Conservation (phyloP, 805 yeast species). For the Spathaspora gorwiae region DNA sequence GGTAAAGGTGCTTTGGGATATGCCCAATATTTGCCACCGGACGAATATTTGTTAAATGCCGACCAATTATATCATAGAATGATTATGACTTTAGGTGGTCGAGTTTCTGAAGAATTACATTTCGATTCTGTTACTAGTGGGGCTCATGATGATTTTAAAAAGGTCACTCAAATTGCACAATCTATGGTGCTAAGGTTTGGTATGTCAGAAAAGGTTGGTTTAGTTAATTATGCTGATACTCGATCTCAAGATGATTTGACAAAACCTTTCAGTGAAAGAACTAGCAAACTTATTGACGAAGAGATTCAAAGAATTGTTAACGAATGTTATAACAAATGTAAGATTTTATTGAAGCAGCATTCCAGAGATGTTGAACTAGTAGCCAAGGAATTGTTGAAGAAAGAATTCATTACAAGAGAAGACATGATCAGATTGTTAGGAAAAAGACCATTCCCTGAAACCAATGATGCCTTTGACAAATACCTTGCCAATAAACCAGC, state of each 20-base stretch:
- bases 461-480: slow-evolving; percentile 85
- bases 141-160: slow-evolving; percentile 93
- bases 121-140: slow-evolving; percentile 93
- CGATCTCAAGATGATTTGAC: slow-evolving; percentile 63
- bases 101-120: slow-evolving; percentile 92
- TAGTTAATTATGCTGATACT: slow-evolving; percentile 67
- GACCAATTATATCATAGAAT: slow-evolving; percentile 82
- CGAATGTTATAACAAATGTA: slow-evolving; percentile 72
- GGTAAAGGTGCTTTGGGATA: slow-evolving; percentile 97
- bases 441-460: slow-evolving; percentile 86
- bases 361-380: slow-evolving; percentile 74
- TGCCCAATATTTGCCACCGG: slow-evolving; percentile 96
- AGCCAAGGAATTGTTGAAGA: slow-evolving; percentile 78
- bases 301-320: slow-evolving; percentile 78
- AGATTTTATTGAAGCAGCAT: slow-evolving; percentile 61
- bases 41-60: slow-evolving; percentile 71
- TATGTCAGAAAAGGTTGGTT: slow-evolving; percentile 86
- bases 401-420: slow-evolving; percentile 89
- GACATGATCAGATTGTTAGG: slow-evolving; percentile 91
- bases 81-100: slow-evolving; percentile 96
- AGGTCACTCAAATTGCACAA: slow-evolving; percentile 89
- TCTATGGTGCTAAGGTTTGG: slow-evolving; percentile 91
- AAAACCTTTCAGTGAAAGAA: slow-evolving; percentile 86
- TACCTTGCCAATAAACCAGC: slow-evolving; percentile 49
- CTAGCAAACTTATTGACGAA: slow-evolving; percentile 72